A percentile compares a stretch with the other conserved stretches of the same genome.
These are phyloP conservation scores for Chytriomyces sp. DNA, from an alignment of 192 early-diverging fungal species.

Conservation along the genomic window DNA sequence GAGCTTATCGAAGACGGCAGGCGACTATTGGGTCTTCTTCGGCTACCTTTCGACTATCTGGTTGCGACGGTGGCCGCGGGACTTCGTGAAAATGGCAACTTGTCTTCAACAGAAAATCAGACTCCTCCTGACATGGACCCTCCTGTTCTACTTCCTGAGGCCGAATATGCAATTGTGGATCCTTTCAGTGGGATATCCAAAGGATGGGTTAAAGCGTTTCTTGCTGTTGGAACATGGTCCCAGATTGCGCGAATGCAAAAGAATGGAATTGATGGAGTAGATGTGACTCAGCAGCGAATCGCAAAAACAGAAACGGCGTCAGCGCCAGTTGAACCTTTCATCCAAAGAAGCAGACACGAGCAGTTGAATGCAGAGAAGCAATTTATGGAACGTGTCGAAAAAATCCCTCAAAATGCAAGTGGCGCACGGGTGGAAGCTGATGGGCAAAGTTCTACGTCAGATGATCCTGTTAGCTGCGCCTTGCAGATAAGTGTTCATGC, in stretches of 20 bases:
- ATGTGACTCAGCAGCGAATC: neutral
- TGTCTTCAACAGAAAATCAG: neutral
- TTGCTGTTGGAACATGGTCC: slow-evolving; percentile 48
- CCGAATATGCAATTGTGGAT: slow-evolving; percentile 52
- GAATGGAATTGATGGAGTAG: neutral
- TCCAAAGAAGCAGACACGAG: neutral
- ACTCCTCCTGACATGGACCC: no score
- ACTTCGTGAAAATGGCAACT: neutral
- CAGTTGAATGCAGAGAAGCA: neutral
- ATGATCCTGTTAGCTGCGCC: neutral
- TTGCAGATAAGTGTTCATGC: slow-evolving; percentile 26
- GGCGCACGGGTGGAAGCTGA: no score
- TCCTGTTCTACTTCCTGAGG: slow-evolving; percentile 49
- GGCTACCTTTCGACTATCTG: slow-evolving; percentile 23
- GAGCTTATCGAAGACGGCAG: slow-evolving; percentile 19
- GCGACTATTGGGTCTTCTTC: slow-evolving; percentile 22
- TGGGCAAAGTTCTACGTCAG: neutral
- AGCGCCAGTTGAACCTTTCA: neutral
- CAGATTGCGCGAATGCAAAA: slow-evolving; percentile 28
- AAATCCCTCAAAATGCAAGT: neutral
- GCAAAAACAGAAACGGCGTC: neutral
- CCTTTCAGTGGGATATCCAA: slow-evolving; percentile 46
- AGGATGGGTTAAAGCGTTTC: slow-evolving; percentile 47
- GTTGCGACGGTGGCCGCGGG: slow-evolving; percentile 19
- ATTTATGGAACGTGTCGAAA: neutral